Evolutionary conservation across 2,329 filamentous ascomycete genomes (phyloP), one percentile per base, ranked within the genome.

Genomic region (Ramularia collo-cygni): DNA sequence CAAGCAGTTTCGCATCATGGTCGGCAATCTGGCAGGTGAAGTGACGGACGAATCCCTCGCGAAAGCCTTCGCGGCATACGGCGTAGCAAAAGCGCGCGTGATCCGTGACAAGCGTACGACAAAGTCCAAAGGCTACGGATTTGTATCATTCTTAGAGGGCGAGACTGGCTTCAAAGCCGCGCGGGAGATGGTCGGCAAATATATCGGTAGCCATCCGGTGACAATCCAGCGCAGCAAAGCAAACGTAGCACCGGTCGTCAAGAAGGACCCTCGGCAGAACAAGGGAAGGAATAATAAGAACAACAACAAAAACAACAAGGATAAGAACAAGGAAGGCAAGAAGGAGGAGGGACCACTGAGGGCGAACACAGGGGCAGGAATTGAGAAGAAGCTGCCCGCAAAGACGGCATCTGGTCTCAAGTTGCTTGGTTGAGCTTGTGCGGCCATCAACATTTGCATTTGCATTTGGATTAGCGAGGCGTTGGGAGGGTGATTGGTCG

Each of bases 101-200:
- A 81, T 96, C 45, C 81, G 92, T 37, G 92, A 98, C 68, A 96
- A 95, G 71, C 81, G 88, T 44, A 95, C 90, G 1, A 92, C 85
- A 40, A 98, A 98, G 68, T 93, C 85, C 58, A 94, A 92, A 62
- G 92, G 90, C 0, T 98, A 86, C 60, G 92, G 92, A 2, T 98
- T 98, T 59, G 89, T 98, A 40, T 92, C 86, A 64, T 96, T 98
- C 67, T 83, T 81, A 55, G 85, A 95, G 59, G 85, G 88, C 19
- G 92, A 98, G 62, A 89, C 95, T 58, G 96, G 93, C 63, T 96
- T 98, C 71, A 79, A 86, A 56, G 90, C 92, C 2, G 90, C 88
- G 56, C 88, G 92, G 67, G 90, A 96, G 68, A 96, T 96, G 92
- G 85, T 95, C 58, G 89, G 89, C 54, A 96, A 98, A 68, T 98